Percentiles rank a stretch among this genome's conserved stretches.
Evolutionary conservation across 352 stramenopile species (phyloP).

Genomic region (Phytophthora europaea): DNA sequence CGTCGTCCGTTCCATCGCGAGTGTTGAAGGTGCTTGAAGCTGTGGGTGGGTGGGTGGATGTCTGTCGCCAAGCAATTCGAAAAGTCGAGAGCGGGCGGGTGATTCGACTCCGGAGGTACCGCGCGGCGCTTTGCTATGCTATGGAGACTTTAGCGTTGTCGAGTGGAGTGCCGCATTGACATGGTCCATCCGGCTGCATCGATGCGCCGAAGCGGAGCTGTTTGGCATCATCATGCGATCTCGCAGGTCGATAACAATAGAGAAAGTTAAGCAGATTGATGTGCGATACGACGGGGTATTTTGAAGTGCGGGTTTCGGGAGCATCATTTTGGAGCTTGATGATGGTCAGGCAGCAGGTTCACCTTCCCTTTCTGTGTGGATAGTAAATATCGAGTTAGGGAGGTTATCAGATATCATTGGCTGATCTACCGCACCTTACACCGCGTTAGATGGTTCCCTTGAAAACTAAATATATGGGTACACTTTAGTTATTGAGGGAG

Average conservation of each 20-base stretch:
- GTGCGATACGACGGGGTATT: neutral
- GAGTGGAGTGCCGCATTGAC: conserved; percentile 11
- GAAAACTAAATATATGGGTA: neutral
- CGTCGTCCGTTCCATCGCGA: conserved; percentile 9
- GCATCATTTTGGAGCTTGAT: conserved; percentile 14
- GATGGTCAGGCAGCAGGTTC: conserved; percentile 17
- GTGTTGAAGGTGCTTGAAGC: neutral
- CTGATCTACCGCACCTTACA: neutral
- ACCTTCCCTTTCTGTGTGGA: neutral
- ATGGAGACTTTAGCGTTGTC: neutral
- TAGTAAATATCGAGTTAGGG: neutral
- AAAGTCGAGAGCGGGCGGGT: conserved; percentile 17
- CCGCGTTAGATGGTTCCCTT: neutral
- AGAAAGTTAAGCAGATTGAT: neutral
- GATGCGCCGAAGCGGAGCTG: conserved; percentile 15
- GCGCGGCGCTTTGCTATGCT: neutral
- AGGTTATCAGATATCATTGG: neutral
- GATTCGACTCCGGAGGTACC: neutral
- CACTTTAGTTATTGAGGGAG: neutral
- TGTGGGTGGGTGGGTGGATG: neutral
- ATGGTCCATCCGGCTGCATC: conserved; percentile 20
- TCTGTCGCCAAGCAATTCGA: conserved; percentile 19
- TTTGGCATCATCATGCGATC: conserved; percentile 28
- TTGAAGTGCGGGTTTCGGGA: neutral
- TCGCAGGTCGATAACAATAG: neutral